phyloP scores from a whole-genome alignment of 345 rosid genomes.

The Sisymbrium altissimum region DNA sequence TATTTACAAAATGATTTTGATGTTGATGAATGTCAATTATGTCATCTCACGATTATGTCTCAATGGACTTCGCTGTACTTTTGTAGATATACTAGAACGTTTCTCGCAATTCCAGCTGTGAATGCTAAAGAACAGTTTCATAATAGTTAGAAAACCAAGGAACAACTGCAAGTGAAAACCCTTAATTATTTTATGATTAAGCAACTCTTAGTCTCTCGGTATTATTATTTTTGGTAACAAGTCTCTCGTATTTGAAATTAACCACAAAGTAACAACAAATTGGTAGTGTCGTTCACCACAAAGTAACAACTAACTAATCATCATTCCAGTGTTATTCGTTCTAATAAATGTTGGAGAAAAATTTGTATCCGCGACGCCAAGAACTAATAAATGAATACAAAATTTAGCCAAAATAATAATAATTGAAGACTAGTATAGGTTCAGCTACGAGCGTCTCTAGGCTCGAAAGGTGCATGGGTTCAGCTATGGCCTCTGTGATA shows the following conservation, averaged over 20 bases:
- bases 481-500: constrained; percentile 6
- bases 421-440: neutral
- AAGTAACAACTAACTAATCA: neutral
- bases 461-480: constrained; percentile 21
- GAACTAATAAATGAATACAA: neutral
- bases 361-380: neutral
- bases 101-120: neutral
- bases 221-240: too few relatives aligned
- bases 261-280: too few relatives aligned
- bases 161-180: neutral
- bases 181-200: neutral
- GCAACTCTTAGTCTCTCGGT: too few relatives aligned
- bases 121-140: neutral
- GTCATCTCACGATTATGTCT: neutral
- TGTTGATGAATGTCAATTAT: neutral
- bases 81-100: neutral
- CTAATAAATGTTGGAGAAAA: neutral
- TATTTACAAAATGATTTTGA: neutral
- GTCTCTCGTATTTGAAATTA: too few relatives aligned
- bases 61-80: neutral
- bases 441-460: constrained; percentile 17
- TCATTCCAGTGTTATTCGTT: neutral
- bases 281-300: too few relatives aligned
- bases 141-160: too few relatives aligned
- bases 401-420: neutral